These are phyloP conservation scores for Colletotrichum sp. DNA, from an alignment of 2,329 filamentous ascomycete genomes.

Conservation along the genomic window DNA sequence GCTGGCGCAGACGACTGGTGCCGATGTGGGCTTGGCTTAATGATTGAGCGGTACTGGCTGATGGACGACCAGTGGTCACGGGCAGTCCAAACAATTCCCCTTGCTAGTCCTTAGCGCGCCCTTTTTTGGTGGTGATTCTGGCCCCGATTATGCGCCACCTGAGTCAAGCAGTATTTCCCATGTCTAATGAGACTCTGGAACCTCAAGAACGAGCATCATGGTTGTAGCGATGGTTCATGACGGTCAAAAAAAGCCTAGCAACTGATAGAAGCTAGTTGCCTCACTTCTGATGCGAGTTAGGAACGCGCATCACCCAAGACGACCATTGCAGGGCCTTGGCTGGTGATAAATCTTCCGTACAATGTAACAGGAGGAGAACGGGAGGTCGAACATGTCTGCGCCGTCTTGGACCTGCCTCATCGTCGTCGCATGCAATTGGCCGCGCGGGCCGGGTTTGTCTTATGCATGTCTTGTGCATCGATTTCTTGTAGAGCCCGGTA, in stretches of 20 bases:
- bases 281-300: neutral
- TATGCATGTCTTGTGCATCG: neutral
- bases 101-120: neutral
- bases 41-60: neutral
- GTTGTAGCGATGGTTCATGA: neutral
- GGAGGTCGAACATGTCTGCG: neutral
- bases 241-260: neutral
- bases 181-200: neutral
- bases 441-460: neutral
- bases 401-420: neutral
- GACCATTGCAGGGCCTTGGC: neutral
- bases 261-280: neutral
- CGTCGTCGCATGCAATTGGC: neutral
- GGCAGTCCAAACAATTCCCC: neutral
- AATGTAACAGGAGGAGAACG: neutral
- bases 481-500: neutral
- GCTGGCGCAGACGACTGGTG: neutral
- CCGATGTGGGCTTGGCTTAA: neutral
- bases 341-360: neutral
- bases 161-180: conserved; percentile 8
- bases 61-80: neutral
- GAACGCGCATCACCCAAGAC: neutral
- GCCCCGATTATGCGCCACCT: neutral
- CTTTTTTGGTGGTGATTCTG: neutral
- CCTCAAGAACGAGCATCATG: neutral